A percentile compares a stretch with the other conserved stretches of the same genome.
Evolutionary conservation across 306 rosid genomes (phyloP).

Genomic region (Sicyos baderoa): DNA sequence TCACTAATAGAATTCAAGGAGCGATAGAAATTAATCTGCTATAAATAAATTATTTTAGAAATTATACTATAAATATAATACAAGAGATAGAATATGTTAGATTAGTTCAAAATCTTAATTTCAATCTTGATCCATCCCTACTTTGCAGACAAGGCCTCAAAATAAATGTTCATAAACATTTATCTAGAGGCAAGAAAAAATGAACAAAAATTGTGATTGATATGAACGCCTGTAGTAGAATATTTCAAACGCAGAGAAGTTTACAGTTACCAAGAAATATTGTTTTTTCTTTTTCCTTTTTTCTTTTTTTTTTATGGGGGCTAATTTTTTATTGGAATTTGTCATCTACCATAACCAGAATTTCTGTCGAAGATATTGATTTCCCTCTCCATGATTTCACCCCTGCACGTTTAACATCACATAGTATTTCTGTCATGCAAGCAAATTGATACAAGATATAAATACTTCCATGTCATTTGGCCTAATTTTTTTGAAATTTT

Average conservation of each 20-base stretch:
- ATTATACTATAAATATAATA: no score
- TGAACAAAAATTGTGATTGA: not conserved
- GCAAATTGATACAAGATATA: not conserved
- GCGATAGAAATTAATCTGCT: no score
- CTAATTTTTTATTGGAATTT: not conserved
- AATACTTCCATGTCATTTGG: not conserved
- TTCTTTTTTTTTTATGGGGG: not conserved
- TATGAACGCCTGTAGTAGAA: not conserved
- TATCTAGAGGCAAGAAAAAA: slow-evolving; percentile 3
- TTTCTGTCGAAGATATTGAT: slow-evolving; percentile 2
- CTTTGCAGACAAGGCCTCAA: no score
- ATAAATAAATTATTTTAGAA: no score
- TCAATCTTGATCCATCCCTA: no score
- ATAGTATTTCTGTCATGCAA: not conserved
- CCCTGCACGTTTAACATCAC: slow-evolving; percentile 11
- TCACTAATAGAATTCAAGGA: no score
- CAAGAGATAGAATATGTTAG: no score
- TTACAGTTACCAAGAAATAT: not conserved
- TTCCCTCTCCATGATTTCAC: not conserved
- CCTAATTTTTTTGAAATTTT: no score
- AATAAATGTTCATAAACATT: not conserved
- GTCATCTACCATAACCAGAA: slow-evolving; percentile 13
- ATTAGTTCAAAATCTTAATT: no score
- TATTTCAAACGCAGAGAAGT: slow-evolving; percentile 6
- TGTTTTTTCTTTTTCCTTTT: no score